Percentiles rank a stretch among this genome's conserved stretches.
phyloP scores from a whole-genome alignment of 2,329 filamentous ascomycete species.

The Talaromyces albobiverticillius region DNA sequence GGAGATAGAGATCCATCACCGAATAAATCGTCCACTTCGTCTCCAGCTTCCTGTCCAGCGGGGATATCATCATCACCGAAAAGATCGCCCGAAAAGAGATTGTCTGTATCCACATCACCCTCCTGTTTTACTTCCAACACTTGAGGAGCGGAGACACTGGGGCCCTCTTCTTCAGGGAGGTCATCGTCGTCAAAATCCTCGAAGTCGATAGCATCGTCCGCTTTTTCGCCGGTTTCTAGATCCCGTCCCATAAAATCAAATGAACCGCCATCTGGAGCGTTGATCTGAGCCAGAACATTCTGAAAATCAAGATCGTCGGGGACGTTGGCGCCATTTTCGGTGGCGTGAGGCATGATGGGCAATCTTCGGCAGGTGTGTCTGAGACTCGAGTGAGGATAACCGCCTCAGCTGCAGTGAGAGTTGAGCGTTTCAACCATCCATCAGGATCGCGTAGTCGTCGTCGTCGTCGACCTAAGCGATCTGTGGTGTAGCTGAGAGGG shows the following conservation, averaged over 20 bases:
- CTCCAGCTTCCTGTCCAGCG: slow-evolving; percentile 26
- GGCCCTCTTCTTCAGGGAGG: slow-evolving; percentile 67
- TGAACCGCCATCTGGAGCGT: slow-evolving; percentile 26
- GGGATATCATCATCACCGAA: slow-evolving; percentile 24
- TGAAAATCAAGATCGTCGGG: slow-evolving; percentile 39
- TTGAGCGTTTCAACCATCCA: background rate
- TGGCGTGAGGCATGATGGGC: slow-evolving; percentile 39
- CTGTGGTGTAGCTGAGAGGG: too few species aligned
- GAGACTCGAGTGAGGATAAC: background rate
- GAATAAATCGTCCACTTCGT: slow-evolving; percentile 49
- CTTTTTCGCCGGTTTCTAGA: slow-evolving; percentile 65
- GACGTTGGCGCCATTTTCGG: slow-evolving; percentile 25
- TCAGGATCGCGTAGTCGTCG: slow-evolving; percentile 1
- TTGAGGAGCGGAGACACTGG: background rate
- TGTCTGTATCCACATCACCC: slow-evolving; percentile 41
- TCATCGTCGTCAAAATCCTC: slow-evolving; percentile 92
- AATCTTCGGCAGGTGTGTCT: background rate
- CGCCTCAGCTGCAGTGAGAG: background rate
- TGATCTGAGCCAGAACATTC: slow-evolving; percentile 41
- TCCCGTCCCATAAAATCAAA: slow-evolving; percentile 40
- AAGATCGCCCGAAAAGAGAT: slow-evolving; percentile 18
- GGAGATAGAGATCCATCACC: slow-evolving; percentile 43
- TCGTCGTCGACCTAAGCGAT: too few species aligned
- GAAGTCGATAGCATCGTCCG: slow-evolving; percentile 86
- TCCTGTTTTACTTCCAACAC: slow-evolving; percentile 37